Conservation (phyloP, 2,329 filamentous ascomycete genomes). For the Byssochlamys sp. region DNA sequence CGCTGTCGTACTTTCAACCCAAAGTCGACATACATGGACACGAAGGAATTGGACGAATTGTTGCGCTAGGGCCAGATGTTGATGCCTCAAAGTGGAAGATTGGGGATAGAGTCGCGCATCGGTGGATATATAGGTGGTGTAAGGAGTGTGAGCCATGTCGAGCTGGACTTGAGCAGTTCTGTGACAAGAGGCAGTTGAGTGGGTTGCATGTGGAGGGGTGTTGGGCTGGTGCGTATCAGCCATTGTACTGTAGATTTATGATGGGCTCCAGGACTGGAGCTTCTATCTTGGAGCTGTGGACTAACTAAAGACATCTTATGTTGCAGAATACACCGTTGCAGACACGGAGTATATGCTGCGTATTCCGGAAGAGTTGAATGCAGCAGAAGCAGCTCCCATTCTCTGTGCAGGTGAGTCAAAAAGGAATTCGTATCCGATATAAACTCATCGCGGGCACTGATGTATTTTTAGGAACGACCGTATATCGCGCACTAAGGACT, state of each 20-base stretch:
- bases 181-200: slow-evolving; percentile 8
- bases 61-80: slow-evolving; percentile 27
- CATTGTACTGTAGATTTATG: not conserved
- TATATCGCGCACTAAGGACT: slow-evolving; percentile 12
- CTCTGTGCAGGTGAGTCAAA: slow-evolving; percentile 11
- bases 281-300: no score
- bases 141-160: slow-evolving; percentile 12
- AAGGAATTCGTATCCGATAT: not conserved
- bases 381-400: slow-evolving; percentile 12
- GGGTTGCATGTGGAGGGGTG: slow-evolving; percentile 12
- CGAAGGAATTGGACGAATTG: slow-evolving; percentile 37
- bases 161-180: slow-evolving; percentile 10
- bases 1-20: slow-evolving; percentile 29
- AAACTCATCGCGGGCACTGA: not conserved
- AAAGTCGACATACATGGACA: slow-evolving; percentile 32
- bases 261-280: no score
- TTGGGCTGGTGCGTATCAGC: slow-evolving; percentile 3
- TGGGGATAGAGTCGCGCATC: slow-evolving; percentile 15
- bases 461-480: slow-evolving; percentile 7
- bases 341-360: slow-evolving; percentile 9
- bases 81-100: slow-evolving; percentile 11
- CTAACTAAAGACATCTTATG: no score
- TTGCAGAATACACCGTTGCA: slow-evolving; percentile 12
- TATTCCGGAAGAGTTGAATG: slow-evolving; percentile 11
- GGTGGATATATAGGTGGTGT: slow-evolving; percentile 13